Base-by-base conservation (phyloP, 2,329 filamentous ascomycete genomes). In the Sporothrix variecibatus region DNA sequence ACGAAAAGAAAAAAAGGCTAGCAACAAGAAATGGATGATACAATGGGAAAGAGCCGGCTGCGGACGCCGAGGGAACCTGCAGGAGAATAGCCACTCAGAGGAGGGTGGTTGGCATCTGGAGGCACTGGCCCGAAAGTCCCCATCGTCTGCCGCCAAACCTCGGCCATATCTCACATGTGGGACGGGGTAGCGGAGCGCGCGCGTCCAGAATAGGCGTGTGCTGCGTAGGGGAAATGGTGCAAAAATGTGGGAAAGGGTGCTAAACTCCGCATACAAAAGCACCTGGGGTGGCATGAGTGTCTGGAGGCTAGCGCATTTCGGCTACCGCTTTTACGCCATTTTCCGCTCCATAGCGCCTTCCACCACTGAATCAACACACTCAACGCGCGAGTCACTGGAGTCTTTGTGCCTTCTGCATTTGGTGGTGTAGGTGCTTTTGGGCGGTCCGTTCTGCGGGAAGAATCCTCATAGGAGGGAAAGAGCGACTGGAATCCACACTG, bases 121-220 rank as follows among this genome's bases (percentile, higher is more conserved):
- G 49, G 46, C 9, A 60, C 46, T 69, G 74, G 71, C 64, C 74
- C 60, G 74, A 71, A 46, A 67, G 58, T n/a, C 71, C 49, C 58
- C 51, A 72, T 46, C 17, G 58, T 69, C 69, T 69, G 71, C 75
- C 75, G 75, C 71, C 71, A 76, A 76, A 75, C 76, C 76, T 76
- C 75, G 76, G 76, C 72, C 76, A 74, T 75, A 76, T 76, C 76
- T 75, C 73, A 68, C 76, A 76, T 77, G 76, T 74, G 75, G 74
- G 34, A 72, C 70, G 64, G 74, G 65, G 49, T 56, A 72, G 64
- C 70, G 60, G 69, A 70, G 17, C 46, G 43, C 43, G n/a, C 38
- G 84, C 74, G 71, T 79, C 70, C 28, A 73, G 34, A 43, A 71
- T 38, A 20, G 74, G 74, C 49, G 70, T 73, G 71, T 58, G 64